These are phyloP conservation scores for Salvia hispanica DNA, from an alignment of 257 asterid genomes.

Conservation along the genomic window DNA sequence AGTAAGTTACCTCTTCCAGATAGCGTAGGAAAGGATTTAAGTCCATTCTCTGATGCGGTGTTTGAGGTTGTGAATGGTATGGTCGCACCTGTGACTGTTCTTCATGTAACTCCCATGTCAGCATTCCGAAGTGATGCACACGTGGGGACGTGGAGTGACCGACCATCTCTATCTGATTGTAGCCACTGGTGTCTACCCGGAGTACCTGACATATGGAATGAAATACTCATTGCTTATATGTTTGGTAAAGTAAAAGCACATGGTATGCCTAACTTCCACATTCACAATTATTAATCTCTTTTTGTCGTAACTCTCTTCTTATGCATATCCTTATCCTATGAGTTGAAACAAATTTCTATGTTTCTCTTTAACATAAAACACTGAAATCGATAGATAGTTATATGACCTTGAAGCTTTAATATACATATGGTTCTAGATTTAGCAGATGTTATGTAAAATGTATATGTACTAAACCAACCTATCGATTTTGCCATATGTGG, in stretches of 20 bases:
- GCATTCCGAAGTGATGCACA: conserved; percentile 79
- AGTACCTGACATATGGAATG: conserved; percentile 77
- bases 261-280: conserved; percentile 15
- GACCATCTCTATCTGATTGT: conserved; percentile 65
- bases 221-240: conserved; percentile 53
- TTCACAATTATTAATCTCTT: not conserved
- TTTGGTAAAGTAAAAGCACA: conserved; percentile 36
- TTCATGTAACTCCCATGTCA: conserved; percentile 71
- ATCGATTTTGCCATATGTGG: no score
- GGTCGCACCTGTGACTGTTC: conserved; percentile 59
- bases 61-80: conserved; percentile 54
- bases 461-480: no score
- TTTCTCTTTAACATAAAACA: not conserved
- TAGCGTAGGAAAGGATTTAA: conserved; percentile 48
- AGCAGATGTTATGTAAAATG: no score
- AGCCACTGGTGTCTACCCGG: conserved; percentile 91
- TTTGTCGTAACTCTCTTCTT: not conserved
- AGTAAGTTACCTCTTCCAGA: conserved; percentile 60
- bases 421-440: not conserved
- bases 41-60: conserved; percentile 58
- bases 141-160: conserved; percentile 78
- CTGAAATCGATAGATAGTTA: no score
- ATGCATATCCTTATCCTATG: no score
- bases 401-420: not conserved
- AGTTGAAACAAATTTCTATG: no score